A percentile compares a stretch with the other conserved stretches of the same genome.
These are phyloP conservation scores for Penicillium capsulatum DNA, from an alignment of 2,329 filamentous ascomycete genomes.

Conservation along the genomic window DNA sequence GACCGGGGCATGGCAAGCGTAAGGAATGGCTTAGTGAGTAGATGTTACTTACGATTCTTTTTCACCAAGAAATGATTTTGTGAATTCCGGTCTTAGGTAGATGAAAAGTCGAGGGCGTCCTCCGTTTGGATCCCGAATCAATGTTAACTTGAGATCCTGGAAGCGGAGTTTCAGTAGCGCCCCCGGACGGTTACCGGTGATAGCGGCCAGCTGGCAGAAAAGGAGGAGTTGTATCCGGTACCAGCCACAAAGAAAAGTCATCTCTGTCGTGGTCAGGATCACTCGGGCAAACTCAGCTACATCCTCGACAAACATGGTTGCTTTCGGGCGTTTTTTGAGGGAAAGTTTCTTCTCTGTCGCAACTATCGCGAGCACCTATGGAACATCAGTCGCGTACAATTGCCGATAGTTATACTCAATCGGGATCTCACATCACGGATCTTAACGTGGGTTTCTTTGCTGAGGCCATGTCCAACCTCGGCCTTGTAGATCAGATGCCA, in stretches of 20 bases:
- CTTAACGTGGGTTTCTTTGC: constrained; percentile 2
- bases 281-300: constrained; percentile 29
- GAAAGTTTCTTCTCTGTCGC: constrained; percentile 24
- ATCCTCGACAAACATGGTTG: constrained; percentile 33
- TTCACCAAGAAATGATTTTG: constrained; percentile 22
- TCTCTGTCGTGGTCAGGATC: constrained; percentile 29
- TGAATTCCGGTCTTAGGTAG: constrained; percentile 24
- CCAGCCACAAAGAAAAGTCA: constrained; percentile 29
- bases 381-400: constrained; percentile 4
- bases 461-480: constrained; percentile 17
- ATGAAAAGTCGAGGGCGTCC: constrained; percentile 22
- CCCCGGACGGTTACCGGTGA: constrained; percentile 23
- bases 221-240: constrained; percentile 23
- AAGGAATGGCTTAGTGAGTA: neutral
- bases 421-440: constrained; percentile 5
- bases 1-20: neutral
- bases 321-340: constrained; percentile 19
- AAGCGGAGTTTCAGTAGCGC: constrained; percentile 25
- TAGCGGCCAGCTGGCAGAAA: constrained; percentile 27
- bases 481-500: constrained; percentile 10
- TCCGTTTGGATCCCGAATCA: constrained; percentile 25
- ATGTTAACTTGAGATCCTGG: constrained; percentile 23
- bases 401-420: constrained; percentile 1
- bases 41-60: constrained; percentile 21
- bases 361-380: constrained; percentile 25